Base-by-base conservation (phyloP, 2,329 filamentous ascomycete genomes). In the Myrmaecium sp. region DNA sequence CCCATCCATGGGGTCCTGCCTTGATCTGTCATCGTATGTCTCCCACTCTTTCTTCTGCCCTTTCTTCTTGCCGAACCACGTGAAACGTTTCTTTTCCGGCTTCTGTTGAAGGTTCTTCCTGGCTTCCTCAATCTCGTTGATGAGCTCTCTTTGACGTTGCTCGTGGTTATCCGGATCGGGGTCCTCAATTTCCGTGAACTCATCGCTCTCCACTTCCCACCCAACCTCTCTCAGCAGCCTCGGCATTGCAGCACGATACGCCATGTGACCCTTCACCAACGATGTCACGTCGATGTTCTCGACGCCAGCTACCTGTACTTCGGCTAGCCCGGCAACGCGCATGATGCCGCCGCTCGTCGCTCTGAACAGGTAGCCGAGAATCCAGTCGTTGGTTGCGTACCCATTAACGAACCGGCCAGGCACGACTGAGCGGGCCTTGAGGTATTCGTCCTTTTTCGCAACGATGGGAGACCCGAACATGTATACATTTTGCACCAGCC, bases 161-260 rank as follows among this genome's bases (percentile, higher is more conserved):
- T 70, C 66, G 52, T 95, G 86, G 39, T 92, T 86, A 0, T 95
- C 89, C 0, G 89, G 89, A 43, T 98, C 89, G 0, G 89, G 83
- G 39, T 98, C 89, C 47, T 95, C 89, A 33, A 98, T 95, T 52
- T 98, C 89, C 1, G 69, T 74, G 45, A 95, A 98, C 47, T 95
- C 86, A 40, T 94, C 83, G 36, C 76, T 84, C 43, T 93, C 75
- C 3, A 95, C 80, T 28, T 75, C 58, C 83, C 84, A 98, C 10
- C 84, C 89, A 18, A 84, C 81, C 46, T 86, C 76, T 34, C 81
- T 72, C 27, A 98, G 62, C 11, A 98, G 62, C 30, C 70, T 70
- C 10, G 89, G 89, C 76, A 98, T 95, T 19, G 83, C 80, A 14
- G 71, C 69, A 49, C 89, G 80, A 54, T 98, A 98, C 27, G 89